Evolutionary conservation across 495 filamentous ascomycete genomes (phyloP).

Genomic region (Talaromyces borbonicus): DNA sequence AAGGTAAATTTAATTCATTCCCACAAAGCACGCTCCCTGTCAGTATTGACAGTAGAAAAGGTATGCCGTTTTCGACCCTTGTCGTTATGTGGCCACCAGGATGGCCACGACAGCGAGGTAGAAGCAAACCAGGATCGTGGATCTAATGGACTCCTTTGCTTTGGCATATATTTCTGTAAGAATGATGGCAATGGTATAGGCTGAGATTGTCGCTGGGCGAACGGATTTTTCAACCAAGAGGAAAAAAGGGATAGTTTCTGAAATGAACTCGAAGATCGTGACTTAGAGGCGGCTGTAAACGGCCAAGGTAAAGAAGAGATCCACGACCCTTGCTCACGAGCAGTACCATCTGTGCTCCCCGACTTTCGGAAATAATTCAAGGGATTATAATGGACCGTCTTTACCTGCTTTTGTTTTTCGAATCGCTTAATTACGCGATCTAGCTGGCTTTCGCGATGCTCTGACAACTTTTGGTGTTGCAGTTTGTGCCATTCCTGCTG

Average conservation of each 20-base stretch:
- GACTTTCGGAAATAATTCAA: constrained; percentile 5
- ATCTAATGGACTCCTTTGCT: background rate
- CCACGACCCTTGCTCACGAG: background rate
- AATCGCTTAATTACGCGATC: constrained; percentile 26
- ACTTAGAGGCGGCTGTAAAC: background rate
- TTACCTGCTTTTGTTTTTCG: constrained; percentile 13
- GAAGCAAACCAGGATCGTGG: constrained; percentile 2
- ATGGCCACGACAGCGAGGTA: background rate
- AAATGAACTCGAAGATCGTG: constrained; percentile 10
- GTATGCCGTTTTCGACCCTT: constrained; percentile 2
- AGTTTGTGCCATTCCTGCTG: constrained; percentile 17
- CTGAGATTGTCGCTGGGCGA: background rate
- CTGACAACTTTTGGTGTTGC: constrained; percentile 13
- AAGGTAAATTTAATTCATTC: background rate
- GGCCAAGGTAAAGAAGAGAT: constrained; percentile 5
- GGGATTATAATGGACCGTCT: background rate
- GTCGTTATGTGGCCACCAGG: background rate
- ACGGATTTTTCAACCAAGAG: constrained; percentile 2
- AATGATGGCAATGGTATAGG: constrained; percentile 4
- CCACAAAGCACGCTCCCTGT: constrained; percentile 1
- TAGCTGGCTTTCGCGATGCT: constrained; percentile 27
- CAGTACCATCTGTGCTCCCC: constrained; percentile 5
- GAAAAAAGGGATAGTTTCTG: constrained; percentile 13
- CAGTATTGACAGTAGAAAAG: background rate
- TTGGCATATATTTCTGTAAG: background rate